Evolutionary conservation across 2,329 filamentous ascomycete genomes (phyloP).

Genomic region (Cladophialophora yegresii): DNA sequence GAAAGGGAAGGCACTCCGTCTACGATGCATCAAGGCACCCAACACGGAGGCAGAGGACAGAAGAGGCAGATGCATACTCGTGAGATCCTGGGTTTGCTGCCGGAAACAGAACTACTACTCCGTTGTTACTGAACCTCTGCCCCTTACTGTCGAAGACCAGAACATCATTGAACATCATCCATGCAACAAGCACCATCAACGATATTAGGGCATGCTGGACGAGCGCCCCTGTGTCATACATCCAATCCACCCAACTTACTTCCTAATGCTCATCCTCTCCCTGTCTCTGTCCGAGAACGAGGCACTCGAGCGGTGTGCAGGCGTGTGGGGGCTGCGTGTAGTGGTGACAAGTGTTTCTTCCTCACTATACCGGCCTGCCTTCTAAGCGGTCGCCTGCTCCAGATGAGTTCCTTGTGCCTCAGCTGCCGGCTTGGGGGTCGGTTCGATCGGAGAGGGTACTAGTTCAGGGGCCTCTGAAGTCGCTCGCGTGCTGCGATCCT

Average conservation of each 20-base stretch:
- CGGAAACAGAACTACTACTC: constrained; percentile 10
- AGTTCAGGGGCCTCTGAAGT: constrained; percentile 27
- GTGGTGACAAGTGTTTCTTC: constrained; percentile 13
- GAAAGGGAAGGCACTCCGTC: not conserved
- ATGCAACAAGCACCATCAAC: constrained; percentile 12
- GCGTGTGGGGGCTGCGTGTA: not conserved
- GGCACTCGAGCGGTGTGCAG: not conserved
- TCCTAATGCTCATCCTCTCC: constrained; percentile 15
- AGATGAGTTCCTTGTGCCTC: constrained; percentile 32
- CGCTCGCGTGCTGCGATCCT: constrained; percentile 27
- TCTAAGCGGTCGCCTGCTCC: constrained; percentile 35
- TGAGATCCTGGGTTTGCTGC: constrained; percentile 15
- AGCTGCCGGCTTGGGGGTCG: constrained; percentile 22
- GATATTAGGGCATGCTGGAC: not conserved
- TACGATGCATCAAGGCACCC: not conserved
- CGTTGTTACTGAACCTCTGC: constrained; percentile 5
- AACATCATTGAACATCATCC: constrained; percentile 9
- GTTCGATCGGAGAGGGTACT: not conserved
- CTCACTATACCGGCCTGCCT: constrained; percentile 26
- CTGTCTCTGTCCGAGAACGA: constrained; percentile 12
- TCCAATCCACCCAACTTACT: not conserved
- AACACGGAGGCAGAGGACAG: not conserved
- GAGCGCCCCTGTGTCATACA: not conserved
- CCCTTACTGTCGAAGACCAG: constrained; percentile 9
- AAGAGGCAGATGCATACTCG: not conserved